phyloP scores from a whole-genome alignment of 1,284 basidiomycete genomes.

The Puccinia triticina region DNA sequence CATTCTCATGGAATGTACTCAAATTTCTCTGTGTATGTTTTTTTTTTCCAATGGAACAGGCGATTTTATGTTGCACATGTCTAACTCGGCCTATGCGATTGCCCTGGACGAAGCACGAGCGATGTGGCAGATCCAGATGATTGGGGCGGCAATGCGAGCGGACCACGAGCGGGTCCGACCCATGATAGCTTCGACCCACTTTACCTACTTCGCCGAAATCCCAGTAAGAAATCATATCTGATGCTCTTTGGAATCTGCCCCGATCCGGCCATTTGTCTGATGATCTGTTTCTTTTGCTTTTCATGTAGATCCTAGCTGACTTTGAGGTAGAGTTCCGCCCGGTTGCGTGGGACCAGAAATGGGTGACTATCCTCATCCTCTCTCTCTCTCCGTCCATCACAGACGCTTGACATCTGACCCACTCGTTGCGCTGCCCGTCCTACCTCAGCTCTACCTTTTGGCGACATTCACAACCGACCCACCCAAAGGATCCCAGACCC shows the following conservation, averaged over 20 bases:
- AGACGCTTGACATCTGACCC: neutral
- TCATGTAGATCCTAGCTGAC: conserved; percentile 39
- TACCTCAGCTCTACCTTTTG: conserved; percentile 38
- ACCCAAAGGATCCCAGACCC: conserved; percentile 33
- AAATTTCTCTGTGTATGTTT: neutral
- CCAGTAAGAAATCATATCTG: conserved; percentile 25
- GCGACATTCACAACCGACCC: conserved; percentile 40
- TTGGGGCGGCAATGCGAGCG: conserved; percentile 20
- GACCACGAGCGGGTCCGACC: conserved; percentile 25
- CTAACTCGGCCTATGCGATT: conserved; percentile 45
- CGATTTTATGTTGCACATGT: conserved; percentile 45
- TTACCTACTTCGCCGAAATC: conserved; percentile 38
- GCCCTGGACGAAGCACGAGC: conserved; percentile 39
- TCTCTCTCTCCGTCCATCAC: neutral
- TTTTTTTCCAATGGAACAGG: neutral
- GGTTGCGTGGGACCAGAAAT: conserved; percentile 44
- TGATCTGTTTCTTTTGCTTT: neutral
- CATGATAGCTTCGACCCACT: conserved; percentile 42
- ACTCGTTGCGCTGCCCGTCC: neutral
- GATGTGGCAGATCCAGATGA: conserved; percentile 19
- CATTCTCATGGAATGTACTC: neutral
- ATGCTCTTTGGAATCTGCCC: neutral
- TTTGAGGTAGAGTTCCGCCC: conserved; percentile 42
- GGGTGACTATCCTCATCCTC: conserved; percentile 15
- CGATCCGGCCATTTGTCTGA: neutral